Conservation (phyloP, 257 asterid genomes). For the Lithospermum erythrorhizon region DNA sequence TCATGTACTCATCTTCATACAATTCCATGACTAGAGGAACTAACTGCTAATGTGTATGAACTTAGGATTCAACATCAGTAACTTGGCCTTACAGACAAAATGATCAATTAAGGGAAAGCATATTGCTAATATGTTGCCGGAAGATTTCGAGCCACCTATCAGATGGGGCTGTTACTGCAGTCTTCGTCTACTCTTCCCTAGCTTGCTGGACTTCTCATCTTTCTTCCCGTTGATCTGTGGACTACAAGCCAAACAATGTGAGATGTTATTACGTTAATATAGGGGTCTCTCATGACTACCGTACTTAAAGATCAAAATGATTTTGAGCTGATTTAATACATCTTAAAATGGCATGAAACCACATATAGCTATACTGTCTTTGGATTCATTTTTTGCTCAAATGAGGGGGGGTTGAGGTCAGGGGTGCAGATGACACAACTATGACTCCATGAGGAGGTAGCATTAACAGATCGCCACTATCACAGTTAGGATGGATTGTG, state of each 20-base stretch:
- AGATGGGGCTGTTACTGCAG: conserved; percentile 8
- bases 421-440: too few relatives aligned
- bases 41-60: background rate
- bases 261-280: background rate
- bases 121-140: background rate
- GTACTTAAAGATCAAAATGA: too few relatives aligned
- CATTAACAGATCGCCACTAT: too few relatives aligned
- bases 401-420: too few relatives aligned
- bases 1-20: too few relatives aligned
- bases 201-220: conserved; percentile 18
- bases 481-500: too few relatives aligned
- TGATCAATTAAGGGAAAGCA: background rate
- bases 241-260: conserved; percentile 1
- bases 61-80: background rate
- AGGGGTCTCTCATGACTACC: too few relatives aligned
- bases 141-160: background rate
- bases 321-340: background rate
- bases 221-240: conserved; percentile 20
- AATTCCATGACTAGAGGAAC: too few relatives aligned
- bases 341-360: background rate
- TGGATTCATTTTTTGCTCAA: too few relatives aligned
- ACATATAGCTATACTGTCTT: too few relatives aligned
- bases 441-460: too few relatives aligned
- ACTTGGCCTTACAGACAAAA: background rate
- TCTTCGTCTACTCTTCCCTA: conserved; percentile 26